Conservation (phyloP, 306 rosid genomes). For the Parietaria judaica region DNA sequence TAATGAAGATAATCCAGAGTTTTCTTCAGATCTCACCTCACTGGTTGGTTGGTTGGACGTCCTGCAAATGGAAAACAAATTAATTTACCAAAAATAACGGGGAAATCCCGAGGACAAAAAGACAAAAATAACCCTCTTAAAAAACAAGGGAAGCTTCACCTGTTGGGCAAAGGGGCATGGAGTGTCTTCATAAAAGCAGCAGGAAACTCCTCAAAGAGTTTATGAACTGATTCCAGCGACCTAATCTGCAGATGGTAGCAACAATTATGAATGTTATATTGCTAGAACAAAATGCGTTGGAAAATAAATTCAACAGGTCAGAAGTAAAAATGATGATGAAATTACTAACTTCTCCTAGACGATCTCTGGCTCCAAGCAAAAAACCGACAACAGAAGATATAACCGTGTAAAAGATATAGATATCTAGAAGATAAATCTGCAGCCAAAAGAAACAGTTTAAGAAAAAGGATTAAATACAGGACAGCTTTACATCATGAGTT, state of each 20-base stretch:
- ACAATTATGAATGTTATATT: not conserved
- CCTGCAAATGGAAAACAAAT: conserved; percentile 37
- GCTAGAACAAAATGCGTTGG: not conserved
- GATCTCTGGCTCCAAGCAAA: conserved; percentile 89
- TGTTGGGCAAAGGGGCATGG: conserved; percentile 48
- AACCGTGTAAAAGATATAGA: conserved; percentile 67
- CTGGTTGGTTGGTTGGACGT: conserved; percentile 32
- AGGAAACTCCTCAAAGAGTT: conserved; percentile 84
- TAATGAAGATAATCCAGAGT: not conserved
- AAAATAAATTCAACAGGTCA: not conserved
- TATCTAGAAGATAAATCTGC: conserved; percentile 86
- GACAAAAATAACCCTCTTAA: not conserved
- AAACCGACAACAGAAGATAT: conserved; percentile 73
- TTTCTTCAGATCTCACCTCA: conserved; percentile 37
- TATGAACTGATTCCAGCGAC: conserved; percentile 80
- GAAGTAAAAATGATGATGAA: conserved; percentile 4
- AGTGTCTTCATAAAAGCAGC: conserved; percentile 74
- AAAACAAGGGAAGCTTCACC: conserved; percentile 29
- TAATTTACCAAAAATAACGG: not conserved
- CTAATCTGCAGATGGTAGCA: conserved; percentile 60
- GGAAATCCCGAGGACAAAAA: no score
- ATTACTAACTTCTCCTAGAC: conserved; percentile 77
- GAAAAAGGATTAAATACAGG: not conserved
- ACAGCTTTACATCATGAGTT: not conserved
- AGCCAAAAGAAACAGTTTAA: conserved; percentile 7